Base-by-base conservation (phyloP, 495 filamentous ascomycete genomes). In the Penicillium lividum region DNA sequence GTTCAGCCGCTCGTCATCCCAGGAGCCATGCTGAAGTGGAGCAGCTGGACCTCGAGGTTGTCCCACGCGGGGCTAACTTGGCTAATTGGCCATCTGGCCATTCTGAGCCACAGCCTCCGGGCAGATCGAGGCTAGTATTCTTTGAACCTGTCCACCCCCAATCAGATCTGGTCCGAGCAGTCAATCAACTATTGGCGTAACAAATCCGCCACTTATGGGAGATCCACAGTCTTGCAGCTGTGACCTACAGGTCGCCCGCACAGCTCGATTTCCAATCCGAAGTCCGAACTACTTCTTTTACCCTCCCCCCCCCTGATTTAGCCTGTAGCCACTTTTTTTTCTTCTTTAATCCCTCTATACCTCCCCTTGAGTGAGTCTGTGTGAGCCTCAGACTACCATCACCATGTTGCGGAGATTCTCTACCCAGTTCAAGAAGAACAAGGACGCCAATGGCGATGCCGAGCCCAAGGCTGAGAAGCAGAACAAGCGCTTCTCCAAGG, bases 331-430 rank as follows among this genome's bases (percentile, higher is more conserved):
- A 63, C n/a, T 48, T 42, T 34, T 51, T 48, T 45, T 51, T 55
- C 29, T 36, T 56, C 9, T 36, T 61, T 52, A 36, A 57, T 56
- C 30, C 38, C n/a, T 54, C 58, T 53, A 66, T 29, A 5, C 43
- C 57, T 51, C 28, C 29, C 11, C 30, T 51, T 16, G n/a, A 57
- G 57, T 60, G 57, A 64, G 38, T 54, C 64, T 29, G 53, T 59
- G 51, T 45, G 53, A 25, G 53, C 10, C 48, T 54, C 52, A 56
- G 46, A 64, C 57, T 33, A 53, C 60, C 63, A 51, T 69, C 67
- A 73, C 61, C 52, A 77, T 77, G 75, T 73, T 83, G 70, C 75
- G 80, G 50, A 77, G 77, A 64, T 69, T 82, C 57, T 83, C 81
- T 44, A 76, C 77, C n/a, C 75, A 65, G 4, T 82, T 84, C 68